A percentile compares a stretch with the other conserved stretches of the same genome.
phyloP scores from a whole-genome alignment of 805 yeast species.

The Candida oleophila region DNA sequence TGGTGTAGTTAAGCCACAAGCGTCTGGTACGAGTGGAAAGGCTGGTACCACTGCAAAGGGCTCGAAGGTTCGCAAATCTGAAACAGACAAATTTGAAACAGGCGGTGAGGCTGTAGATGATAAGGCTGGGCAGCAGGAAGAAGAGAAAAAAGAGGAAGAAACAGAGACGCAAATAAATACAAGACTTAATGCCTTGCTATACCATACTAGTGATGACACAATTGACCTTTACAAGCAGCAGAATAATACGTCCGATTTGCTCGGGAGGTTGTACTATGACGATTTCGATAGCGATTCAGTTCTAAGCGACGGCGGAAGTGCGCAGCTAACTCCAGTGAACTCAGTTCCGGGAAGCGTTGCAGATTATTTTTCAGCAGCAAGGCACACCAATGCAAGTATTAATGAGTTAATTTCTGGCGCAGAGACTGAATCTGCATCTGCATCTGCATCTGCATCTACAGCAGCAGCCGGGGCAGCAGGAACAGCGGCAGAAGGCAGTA shows the following conservation, averaged over 20 bases:
- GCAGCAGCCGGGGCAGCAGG: neutral
- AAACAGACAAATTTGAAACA: neutral
- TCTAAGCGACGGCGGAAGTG: constrained; percentile 18
- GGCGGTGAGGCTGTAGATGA: constrained; percentile 2
- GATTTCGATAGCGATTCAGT: constrained; percentile 37
- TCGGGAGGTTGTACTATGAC: constrained; percentile 43
- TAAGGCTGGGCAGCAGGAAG: neutral
- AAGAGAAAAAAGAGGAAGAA: constrained; percentile 12
- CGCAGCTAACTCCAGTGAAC: constrained; percentile 15
- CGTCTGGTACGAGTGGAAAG: neutral
- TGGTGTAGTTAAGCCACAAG: neutral
- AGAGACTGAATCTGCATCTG: neutral
- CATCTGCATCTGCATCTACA: neutral
- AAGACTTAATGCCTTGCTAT: constrained; percentile 35
- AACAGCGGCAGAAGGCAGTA: too few species aligned
- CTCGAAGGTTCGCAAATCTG: neutral
- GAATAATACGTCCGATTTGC: constrained; percentile 37
- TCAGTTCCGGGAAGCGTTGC: neutral
- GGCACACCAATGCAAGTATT: neutral
- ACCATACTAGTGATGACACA: constrained; percentile 37
- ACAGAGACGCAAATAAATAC: constrained; percentile 37
- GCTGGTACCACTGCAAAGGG: neutral
- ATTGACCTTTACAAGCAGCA: constrained; percentile 37
- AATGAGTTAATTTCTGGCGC: neutral
- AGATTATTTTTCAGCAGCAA: constrained; percentile 1